Evolutionary conservation across 2,329 filamentous ascomycete species (phyloP).

Genomic region (Ilyonectria destructans): DNA sequence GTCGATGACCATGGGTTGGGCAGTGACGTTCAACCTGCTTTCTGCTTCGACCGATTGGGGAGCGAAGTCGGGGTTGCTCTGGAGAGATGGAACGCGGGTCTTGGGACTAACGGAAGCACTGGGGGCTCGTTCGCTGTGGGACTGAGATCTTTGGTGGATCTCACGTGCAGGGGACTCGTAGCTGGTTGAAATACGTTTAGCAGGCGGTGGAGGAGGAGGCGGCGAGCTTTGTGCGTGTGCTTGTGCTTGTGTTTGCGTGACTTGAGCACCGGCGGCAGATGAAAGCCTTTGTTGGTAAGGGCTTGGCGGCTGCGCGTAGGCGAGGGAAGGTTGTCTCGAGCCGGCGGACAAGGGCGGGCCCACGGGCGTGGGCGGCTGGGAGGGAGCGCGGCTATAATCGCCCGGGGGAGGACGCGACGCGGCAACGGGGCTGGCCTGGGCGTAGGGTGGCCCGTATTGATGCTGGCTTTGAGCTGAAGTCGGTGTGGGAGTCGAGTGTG

Average conservation of each 20-base stretch:
- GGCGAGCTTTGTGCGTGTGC: constrained; percentile 54
- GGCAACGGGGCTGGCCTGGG: constrained; percentile 69
- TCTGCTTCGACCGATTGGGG: constrained; percentile 48
- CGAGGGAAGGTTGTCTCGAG: constrained; percentile 61
- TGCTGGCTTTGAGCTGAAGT: constrained; percentile 75
- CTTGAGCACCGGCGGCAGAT: constrained; percentile 49
- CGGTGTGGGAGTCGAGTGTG: constrained; percentile 74
- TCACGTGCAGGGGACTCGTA: constrained; percentile 63
- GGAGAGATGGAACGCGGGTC: constrained; percentile 73
- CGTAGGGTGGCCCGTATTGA: constrained; percentile 66
- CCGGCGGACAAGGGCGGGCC: constrained; percentile 64
- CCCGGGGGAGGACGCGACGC: constrained; percentile 61
- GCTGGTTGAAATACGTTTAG: constrained; percentile 60
- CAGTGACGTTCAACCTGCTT: constrained; percentile 41
- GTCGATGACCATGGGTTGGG: constrained; percentile 51
- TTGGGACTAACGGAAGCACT: constrained; percentile 86
- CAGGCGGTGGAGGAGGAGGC: constrained; percentile 54
- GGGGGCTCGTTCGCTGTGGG: constrained; percentile 76
- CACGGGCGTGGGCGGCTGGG: constrained; percentile 70
- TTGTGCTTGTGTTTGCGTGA: constrained; percentile 51
- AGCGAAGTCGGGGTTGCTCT: constrained; percentile 59
- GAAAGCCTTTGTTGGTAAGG: constrained; percentile 71
- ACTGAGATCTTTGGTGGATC: constrained; percentile 66
- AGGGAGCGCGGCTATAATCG: constrained; percentile 65
- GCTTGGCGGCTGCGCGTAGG: constrained; percentile 68